These are phyloP conservation scores for Fusarium nanum DNA, from an alignment of 2,329 filamentous ascomycete species.

Conservation along the genomic window DNA sequence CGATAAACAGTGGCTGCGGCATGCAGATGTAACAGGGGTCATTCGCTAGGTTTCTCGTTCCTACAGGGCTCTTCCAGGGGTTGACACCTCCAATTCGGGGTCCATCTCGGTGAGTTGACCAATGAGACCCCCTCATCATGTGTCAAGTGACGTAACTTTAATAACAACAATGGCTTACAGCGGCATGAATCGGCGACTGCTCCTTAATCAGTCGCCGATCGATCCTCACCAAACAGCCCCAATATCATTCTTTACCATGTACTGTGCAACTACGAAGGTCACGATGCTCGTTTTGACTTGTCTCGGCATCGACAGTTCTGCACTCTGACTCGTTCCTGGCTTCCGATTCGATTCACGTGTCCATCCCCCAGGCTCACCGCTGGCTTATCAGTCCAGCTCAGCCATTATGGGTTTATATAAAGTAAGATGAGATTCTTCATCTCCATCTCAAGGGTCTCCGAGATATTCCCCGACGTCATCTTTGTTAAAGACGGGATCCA, in stretches of 20 bases:
- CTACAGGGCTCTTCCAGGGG: not conserved
- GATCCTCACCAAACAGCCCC: slow-evolving; percentile 1
- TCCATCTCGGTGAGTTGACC: slow-evolving; percentile 15
- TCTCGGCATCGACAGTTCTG: slow-evolving; percentile 33
- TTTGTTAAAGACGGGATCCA: slow-evolving; percentile 1
- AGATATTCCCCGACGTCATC: slow-evolving; percentile 38
- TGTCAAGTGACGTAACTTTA: slow-evolving; percentile 33
- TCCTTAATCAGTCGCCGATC: slow-evolving; percentile 21
- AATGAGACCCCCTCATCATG: slow-evolving; percentile 5
- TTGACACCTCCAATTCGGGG: slow-evolving; percentile 22
- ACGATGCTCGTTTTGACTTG: slow-evolving; percentile 30
- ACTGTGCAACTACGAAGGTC: slow-evolving; percentile 12
- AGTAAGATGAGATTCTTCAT: slow-evolving; percentile 19
- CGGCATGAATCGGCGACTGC: slow-evolving; percentile 39
- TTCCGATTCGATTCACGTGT: slow-evolving; percentile 29
- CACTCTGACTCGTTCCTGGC: slow-evolving; percentile 9
- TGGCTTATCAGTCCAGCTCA: slow-evolving; percentile 4
- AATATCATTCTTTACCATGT: not conserved
- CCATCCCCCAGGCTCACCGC: slow-evolving; percentile 23
- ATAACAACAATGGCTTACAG: slow-evolving; percentile 20
- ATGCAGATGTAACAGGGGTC: slow-evolving; percentile 29
- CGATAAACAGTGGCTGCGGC: slow-evolving; percentile 1
- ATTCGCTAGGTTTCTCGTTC: not conserved
- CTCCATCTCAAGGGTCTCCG: slow-evolving; percentile 11
- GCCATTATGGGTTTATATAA: slow-evolving; percentile 18